Conservation (phyloP, 1,139 yeast species). For the Pichia sp. region DNA sequence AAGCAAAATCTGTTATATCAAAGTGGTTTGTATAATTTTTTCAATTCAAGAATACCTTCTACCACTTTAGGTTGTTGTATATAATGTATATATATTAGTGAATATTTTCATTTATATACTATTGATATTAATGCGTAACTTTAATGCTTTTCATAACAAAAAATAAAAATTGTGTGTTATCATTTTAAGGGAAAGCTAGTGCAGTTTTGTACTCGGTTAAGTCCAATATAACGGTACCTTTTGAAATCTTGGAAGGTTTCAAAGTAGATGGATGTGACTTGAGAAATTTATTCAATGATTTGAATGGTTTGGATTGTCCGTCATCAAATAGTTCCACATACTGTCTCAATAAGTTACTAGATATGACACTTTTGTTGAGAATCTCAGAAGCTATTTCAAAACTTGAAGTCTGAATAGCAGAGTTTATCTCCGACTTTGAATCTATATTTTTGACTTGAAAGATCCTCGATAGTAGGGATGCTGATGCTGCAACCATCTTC, state of each 20-base stretch:
- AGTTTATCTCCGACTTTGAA: constrained; percentile 16
- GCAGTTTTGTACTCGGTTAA: constrained; percentile 17
- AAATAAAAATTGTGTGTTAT: background rate
- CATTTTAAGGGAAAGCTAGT: background rate
- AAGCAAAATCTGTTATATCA: constrained; percentile 57
- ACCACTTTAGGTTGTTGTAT: background rate
- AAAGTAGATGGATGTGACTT: constrained; percentile 31
- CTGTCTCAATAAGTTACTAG: constrained; percentile 29
- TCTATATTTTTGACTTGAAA: constrained; percentile 12
- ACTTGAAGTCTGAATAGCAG: constrained; percentile 12
- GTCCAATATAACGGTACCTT: constrained; percentile 25
- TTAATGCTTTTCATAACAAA: background rate
- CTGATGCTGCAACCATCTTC: constrained; percentile 15
- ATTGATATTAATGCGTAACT: background rate
- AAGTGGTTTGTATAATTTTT: constrained; percentile 46
- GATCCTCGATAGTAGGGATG: constrained; percentile 16
- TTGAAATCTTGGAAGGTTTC: constrained; percentile 30
- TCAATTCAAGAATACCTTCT: background rate
- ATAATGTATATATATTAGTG: background rate
- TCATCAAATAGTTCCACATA: constrained; percentile 32
- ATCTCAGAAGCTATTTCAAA: constrained; percentile 23
- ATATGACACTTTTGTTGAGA: constrained; percentile 27
- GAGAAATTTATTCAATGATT: constrained; percentile 24
- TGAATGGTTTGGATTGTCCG: constrained; percentile 28
- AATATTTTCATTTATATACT: background rate